phyloP scores from a whole-genome alignment of 2,329 filamentous ascomycete species.

The Aspergillus melleus region DNA sequence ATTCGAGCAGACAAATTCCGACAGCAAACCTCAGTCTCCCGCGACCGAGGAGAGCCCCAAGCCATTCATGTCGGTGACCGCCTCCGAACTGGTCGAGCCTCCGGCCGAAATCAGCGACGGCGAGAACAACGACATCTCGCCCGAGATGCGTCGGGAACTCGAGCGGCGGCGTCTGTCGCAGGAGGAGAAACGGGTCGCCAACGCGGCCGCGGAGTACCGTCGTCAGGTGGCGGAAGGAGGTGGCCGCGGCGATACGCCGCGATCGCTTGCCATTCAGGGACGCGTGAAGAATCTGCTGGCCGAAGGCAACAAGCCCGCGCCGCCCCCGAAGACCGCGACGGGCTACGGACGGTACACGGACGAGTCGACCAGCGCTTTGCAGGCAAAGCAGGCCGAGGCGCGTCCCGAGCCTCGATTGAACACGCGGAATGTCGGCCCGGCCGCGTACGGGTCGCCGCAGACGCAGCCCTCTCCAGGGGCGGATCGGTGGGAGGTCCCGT shows the following conservation, averaged over 20 bases:
- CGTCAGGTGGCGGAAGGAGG: slow-evolving; percentile 67
- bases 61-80: slow-evolving; percentile 67
- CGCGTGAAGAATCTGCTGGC: slow-evolving; percentile 80
- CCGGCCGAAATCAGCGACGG: slow-evolving; percentile 65
- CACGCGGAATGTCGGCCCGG: slow-evolving; percentile 21
- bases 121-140: slow-evolving; percentile 70
- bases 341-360: slow-evolving; percentile 89
- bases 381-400: slow-evolving; percentile 39
- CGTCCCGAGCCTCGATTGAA: slow-evolving; percentile 21
- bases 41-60: slow-evolving; percentile 47
- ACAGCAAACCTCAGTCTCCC: slow-evolving; percentile 34
- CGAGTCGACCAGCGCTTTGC: slow-evolving; percentile 33
- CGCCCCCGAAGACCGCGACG: slow-evolving; percentile 69
- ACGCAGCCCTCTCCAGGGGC: slow-evolving; percentile 7
- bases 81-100: slow-evolving; percentile 72
- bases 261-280: slow-evolving; percentile 85
- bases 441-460: slow-evolving; percentile 19
- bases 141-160: slow-evolving; percentile 85
- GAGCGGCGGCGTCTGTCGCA: slow-evolving; percentile 78
- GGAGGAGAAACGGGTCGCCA: slow-evolving; percentile 87
- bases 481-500: slow-evolving; percentile 18
- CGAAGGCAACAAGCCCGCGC: slow-evolving; percentile 67
- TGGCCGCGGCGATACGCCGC: slow-evolving; percentile 51
- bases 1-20: slow-evolving; percentile 66
- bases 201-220: slow-evolving; percentile 84